Evolutionary conservation across 257 asterid species (phyloP), one percentile per base, ranked within the genome.

Genomic region (Solanum etuberosum): DNA sequence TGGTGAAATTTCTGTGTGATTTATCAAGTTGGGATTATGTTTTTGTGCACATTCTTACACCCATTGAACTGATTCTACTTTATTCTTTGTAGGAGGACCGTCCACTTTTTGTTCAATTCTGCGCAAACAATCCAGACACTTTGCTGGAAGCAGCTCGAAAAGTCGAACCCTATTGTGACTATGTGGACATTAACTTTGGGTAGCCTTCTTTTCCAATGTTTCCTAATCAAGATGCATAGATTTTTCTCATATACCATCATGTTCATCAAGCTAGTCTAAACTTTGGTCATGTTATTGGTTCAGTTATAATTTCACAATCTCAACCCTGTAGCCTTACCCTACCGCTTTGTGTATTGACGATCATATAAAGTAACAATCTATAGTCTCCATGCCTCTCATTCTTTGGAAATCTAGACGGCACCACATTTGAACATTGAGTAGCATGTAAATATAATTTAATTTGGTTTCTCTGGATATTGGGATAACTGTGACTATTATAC

Each of bases 141-240:
- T 89, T 97, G 90, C 90, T 97, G 89, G 95, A 93, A 89, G 99
- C 99, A 51, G 99, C 99, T 13, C 88, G 92, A 90, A 96, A 91
- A 88, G 99, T 97, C 6, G 97, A 97, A 92, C 94, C 96, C 6
- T 89, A 83, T 90, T 95, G 99, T 83, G 99, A 97, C 87, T 97
- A 95, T 46, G 96, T 96, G 34, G 99, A 97, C 92, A 93, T 97
- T 88, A 97, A 97, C 88, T 93, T 97, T 37, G 99, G 99, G 99
- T 96, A 94, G 25, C 27, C 88, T 80, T 34, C 25, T 88, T 88
- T 86, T 70, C 21, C 29, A 7, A 18, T 80, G 42, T 80, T 46
- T 27, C 42, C 29, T 46, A 46, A 80, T 29, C 85, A 29, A 46
- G 29, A 27, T 46, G 11, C 42, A 1, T 80, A 46, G 6, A 46